Conservation (phyloP, 805 yeast species). For the Yarrowia yakushimensis region DNA sequence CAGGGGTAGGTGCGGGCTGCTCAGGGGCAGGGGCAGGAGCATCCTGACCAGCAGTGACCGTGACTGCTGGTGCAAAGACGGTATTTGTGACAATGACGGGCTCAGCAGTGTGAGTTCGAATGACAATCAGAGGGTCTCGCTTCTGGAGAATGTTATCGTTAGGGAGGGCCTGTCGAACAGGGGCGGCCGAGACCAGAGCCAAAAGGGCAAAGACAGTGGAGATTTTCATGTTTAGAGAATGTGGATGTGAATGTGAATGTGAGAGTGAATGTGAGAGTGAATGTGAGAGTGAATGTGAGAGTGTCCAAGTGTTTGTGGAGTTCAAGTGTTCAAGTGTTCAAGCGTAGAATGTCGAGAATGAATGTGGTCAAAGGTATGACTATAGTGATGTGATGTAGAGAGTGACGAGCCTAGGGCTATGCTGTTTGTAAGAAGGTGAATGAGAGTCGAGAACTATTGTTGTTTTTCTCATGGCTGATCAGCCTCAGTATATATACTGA, state of each 20-base stretch:
- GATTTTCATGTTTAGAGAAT: not conserved
- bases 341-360: not conserved
- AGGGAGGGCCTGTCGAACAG: not conserved
- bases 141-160: not conserved
- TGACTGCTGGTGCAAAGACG: slow-evolving; percentile 12
- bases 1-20: not conserved
- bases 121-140: slow-evolving; percentile 13
- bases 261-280: too few relatives aligned
- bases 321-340: too few relatives aligned
- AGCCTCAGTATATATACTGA: not conserved
- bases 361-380: not conserved
- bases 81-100: slow-evolving; percentile 3
- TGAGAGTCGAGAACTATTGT: not conserved
- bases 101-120: slow-evolving; percentile 14
- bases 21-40: slow-evolving; percentile 2
- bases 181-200: slow-evolving; percentile 12
- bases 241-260: not conserved
- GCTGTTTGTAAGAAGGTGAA: not conserved
- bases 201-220: not conserved
- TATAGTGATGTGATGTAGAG: not conserved
- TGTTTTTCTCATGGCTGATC: not conserved
- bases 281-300: too few relatives aligned
- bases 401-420: not conserved
- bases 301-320: too few relatives aligned
- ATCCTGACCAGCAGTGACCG: slow-evolving; percentile 11